Percentiles rank a stretch among this genome's conserved stretches.
These are phyloP conservation scores for Colletotrichum gloeosporioides DNA, from an alignment of 2,329 filamentous ascomycete species.

Conservation along the genomic window DNA sequence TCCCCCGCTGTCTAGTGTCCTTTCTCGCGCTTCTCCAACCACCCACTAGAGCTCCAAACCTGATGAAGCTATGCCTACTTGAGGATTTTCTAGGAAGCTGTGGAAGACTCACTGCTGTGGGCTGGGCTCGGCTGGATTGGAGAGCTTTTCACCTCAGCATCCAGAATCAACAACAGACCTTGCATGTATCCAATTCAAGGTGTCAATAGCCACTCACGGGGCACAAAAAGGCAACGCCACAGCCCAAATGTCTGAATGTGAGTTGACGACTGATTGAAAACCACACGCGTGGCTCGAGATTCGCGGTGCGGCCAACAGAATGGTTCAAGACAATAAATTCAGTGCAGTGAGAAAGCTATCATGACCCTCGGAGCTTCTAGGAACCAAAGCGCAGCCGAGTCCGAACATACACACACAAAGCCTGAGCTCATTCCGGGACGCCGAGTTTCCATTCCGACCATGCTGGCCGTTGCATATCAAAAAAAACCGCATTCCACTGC, in stretches of 20 bases:
- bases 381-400: slow-evolving; percentile 19
- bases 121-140: neutral
- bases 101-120: neutral
- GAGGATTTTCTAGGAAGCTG: neutral
- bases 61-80: neutral
- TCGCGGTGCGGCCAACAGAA: neutral
- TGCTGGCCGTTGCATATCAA: slow-evolving; percentile 20
- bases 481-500: neutral
- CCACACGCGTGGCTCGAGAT: neutral
- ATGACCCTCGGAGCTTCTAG: slow-evolving; percentile 19
- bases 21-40: neutral
- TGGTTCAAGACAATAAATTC: slow-evolving; percentile 15
- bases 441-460: slow-evolving; percentile 20
- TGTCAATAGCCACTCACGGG: neutral
- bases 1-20: neutral
- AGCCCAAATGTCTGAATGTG: neutral
- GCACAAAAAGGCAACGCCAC: neutral
- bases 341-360: slow-evolving; percentile 15
- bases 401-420: slow-evolving; percentile 13
- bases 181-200: neutral
- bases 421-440: slow-evolving; percentile 21
- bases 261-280: neutral
- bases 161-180: neutral
- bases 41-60: neutral
- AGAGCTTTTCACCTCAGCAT: neutral